These are phyloP conservation scores for Russula dissimulans DNA, from an alignment of 768 basidiomycete species.

Conservation along the genomic window DNA sequence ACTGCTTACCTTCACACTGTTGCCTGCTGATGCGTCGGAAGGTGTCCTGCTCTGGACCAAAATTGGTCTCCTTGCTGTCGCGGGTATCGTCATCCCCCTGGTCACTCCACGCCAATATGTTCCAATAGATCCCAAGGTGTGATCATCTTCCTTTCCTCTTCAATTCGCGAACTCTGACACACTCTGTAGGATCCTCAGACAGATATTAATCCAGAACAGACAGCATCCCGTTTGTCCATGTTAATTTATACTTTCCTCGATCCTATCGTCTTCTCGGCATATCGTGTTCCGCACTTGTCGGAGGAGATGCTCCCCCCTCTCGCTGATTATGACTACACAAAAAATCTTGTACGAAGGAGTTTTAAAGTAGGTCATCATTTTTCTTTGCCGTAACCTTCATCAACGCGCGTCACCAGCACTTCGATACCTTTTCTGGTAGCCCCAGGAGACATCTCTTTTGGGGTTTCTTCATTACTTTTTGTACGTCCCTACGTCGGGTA, in stretches of 20 bases:
- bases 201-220: constrained; percentile 26
- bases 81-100: constrained; percentile 43
- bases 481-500: neutral
- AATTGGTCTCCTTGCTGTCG: constrained; percentile 36
- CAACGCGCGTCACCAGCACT: constrained; percentile 19
- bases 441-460: constrained; percentile 22
- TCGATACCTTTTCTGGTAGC: constrained; percentile 21
- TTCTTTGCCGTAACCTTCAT: neutral
- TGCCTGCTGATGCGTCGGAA: constrained; percentile 41
- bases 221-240: constrained; percentile 26
- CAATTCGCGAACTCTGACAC: neutral
- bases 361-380: constrained; percentile 24
- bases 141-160: neutral
- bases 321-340: constrained; percentile 37
- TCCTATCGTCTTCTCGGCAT: constrained; percentile 36
- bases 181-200: constrained; percentile 21
- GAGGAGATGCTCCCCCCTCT: constrained; percentile 37
- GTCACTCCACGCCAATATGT: constrained; percentile 47
- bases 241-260: constrained; percentile 48
- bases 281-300: constrained; percentile 36
- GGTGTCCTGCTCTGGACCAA: constrained; percentile 47
- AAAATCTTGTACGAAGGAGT: constrained; percentile 28
- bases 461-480: constrained; percentile 21
- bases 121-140: constrained; percentile 46
- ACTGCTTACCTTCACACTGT: constrained; percentile 41